A percentile compares a stretch with the other conserved stretches of the same genome.
Conservation (phyloP, 192 early-diverging fungal genomes). For the Coemansia reversa region DNA sequence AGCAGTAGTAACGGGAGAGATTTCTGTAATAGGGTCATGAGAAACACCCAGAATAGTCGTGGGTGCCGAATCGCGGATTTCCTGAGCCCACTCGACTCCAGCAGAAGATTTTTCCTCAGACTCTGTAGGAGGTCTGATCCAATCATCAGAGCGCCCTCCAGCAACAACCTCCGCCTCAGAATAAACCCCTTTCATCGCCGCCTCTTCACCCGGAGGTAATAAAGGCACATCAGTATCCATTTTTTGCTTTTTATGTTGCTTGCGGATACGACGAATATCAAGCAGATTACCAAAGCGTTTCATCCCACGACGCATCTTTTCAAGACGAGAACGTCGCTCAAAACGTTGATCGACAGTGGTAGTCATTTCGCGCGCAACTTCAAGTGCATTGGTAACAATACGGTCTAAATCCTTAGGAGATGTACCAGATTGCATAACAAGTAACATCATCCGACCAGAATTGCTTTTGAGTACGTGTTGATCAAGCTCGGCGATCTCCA, state of each 20-base stretch:
- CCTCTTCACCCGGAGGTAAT: too few species aligned
- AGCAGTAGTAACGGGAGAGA: too few species aligned
- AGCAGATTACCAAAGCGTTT: conserved; percentile 43
- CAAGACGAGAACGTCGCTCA: conserved; percentile 22
- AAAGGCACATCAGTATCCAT: too few species aligned
- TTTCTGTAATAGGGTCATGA: too few species aligned
- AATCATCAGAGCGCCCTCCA: too few species aligned
- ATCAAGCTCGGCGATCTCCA: conserved; percentile 34
- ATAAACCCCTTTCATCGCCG: too few species aligned
- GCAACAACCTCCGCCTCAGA: background rate
- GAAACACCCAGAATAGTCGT: too few species aligned
- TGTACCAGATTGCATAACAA: conserved; percentile 40
- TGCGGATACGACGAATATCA: background rate
- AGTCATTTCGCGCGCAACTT: conserved; percentile 16
- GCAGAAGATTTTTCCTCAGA: too few species aligned
- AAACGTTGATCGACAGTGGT: conserved; percentile 42
- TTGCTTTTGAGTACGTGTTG: background rate
- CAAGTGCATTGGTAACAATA: conserved; percentile 26
- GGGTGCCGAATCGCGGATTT: too few species aligned
- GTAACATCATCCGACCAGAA: conserved; percentile 24
- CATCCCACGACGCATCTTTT: conserved; percentile 41
- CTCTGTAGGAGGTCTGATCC: too few species aligned
- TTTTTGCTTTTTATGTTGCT: too few species aligned
- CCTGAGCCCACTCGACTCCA: too few species aligned
- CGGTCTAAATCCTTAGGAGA: conserved; percentile 20